A percentile compares a stretch with the other conserved stretches of the same genome.
Evolutionary conservation across 345 rosid genomes (phyloP).

Genomic region (Laguncularia racemosa): DNA sequence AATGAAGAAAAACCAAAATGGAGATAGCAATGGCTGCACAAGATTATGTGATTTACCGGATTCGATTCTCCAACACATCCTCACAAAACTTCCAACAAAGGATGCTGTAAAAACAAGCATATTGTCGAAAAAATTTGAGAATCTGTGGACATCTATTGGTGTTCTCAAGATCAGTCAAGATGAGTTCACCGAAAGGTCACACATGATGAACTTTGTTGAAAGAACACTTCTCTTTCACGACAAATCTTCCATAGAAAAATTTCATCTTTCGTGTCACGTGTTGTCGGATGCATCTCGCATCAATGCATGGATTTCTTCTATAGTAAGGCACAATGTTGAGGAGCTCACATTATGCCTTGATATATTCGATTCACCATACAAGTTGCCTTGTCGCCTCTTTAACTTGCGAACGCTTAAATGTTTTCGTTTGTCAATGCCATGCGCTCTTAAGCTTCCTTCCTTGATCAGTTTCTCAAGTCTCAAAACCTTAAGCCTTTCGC

Average conservation of each 20-base stretch:
- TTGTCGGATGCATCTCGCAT: not conserved
- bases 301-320: conserved; percentile 2
- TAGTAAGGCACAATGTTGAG: not conserved
- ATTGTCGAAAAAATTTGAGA: conserved; percentile 7
- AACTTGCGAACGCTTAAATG: not conserved
- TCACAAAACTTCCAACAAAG: conserved; percentile 4
- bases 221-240: conserved; percentile 6
- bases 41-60: conserved; percentile 3
- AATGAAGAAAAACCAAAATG: not conserved
- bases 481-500: not conserved
- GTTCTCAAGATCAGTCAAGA: not conserved
- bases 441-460: not conserved
- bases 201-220: conserved; percentile 10
- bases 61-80: conserved; percentile 2
- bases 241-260: not conserved
- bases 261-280: conserved; percentile 3
- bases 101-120: conserved; percentile 4
- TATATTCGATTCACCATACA: not conserved
- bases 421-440: not conserved
- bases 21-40: conserved; percentile 11
- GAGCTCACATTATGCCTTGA: not conserved
- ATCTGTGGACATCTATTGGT: conserved; percentile 8
- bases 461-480: not conserved
- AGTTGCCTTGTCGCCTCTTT: conserved; percentile 5
- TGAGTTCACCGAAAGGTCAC: not conserved